phyloP scores from a whole-genome alignment of 805 yeast species.

The Candida yuanshanica region DNA sequence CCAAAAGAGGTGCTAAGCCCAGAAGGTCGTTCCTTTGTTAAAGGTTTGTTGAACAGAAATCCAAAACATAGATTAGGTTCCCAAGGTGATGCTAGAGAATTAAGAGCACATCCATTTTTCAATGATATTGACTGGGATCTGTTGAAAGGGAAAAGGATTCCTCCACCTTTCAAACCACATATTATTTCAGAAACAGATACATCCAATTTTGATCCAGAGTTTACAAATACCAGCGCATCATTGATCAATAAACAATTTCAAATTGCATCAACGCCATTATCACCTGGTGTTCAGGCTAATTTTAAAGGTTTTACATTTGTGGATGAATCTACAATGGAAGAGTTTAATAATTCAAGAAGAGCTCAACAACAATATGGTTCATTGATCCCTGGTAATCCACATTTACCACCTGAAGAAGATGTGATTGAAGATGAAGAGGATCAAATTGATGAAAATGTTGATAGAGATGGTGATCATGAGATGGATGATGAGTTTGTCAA shows the following conservation, averaged over 20 bases:
- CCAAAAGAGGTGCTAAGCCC: constrained; percentile 92
- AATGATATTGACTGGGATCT: constrained; percentile 87
- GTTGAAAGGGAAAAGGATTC: constrained; percentile 70
- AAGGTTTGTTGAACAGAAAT: constrained; percentile 90
- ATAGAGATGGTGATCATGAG: constrained; percentile 45
- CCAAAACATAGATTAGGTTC: constrained; percentile 95
- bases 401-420: constrained; percentile 77
- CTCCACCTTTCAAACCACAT: constrained; percentile 97
- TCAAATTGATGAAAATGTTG: constrained; percentile 29
- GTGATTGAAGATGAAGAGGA: constrained; percentile 72
- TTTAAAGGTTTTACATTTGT: constrained; percentile 97
- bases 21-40: constrained; percentile 93
- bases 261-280: constrained; percentile 63
- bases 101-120: constrained; percentile 89
- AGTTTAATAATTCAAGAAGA: constrained; percentile 47
- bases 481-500: constrained; percentile 82
- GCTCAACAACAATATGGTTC: constrained; percentile 49
- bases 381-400: constrained; percentile 73
- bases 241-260: constrained; percentile 63
- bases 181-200: constrained; percentile 88
- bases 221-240: constrained; percentile 86
- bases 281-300: constrained; percentile 93
- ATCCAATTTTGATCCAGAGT: constrained; percentile 96
- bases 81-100: constrained; percentile 83
- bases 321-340: constrained; percentile 89